Evolutionary conservation across 1,284 basidiomycete species (phyloP).

Genomic region (Exsudoporus floridanus): DNA sequence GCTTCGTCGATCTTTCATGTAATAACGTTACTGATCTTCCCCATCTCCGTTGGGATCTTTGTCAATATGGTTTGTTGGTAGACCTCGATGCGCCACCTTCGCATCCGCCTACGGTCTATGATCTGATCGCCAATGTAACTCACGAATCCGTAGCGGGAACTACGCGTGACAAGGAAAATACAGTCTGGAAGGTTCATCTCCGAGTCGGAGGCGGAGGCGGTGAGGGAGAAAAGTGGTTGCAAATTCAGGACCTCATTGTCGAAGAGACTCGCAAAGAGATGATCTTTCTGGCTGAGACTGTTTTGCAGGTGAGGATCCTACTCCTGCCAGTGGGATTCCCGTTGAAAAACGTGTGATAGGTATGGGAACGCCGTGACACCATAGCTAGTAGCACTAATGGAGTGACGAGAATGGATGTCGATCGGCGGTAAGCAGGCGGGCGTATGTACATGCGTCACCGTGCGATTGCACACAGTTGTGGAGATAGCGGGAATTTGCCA

Average conservation of each 20-base stretch:
- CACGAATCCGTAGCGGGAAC: constrained; percentile 95
- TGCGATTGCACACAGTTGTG: constrained; percentile 16
- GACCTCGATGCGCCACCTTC: constrained; percentile 72
- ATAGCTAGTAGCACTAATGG: constrained; percentile 21
- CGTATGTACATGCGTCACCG: neutral
- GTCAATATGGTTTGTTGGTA: constrained; percentile 36
- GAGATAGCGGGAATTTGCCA: constrained; percentile 33
- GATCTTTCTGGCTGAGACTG: constrained; percentile 96
- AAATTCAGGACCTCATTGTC: constrained; percentile 96
- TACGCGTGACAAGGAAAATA: constrained; percentile 83
- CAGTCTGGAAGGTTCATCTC: constrained; percentile 92
- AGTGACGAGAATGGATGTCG: constrained; percentile 29
- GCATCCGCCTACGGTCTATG: constrained; percentile 72
- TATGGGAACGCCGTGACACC: constrained; percentile 62
- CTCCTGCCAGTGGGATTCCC: constrained; percentile 1
- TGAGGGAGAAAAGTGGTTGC: constrained; percentile 92
- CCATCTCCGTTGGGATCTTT: constrained; percentile 16
- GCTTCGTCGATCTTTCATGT: constrained; percentile 39
- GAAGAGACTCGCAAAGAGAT: constrained; percentile 95
- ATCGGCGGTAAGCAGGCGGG: constrained; percentile 26
- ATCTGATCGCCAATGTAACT: constrained; percentile 93
- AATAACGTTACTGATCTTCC: constrained; percentile 19
- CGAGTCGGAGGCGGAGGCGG: constrained; percentile 74
- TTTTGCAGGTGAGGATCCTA: constrained; percentile 71
- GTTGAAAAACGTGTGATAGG: constrained; percentile 42